Evolutionary conservation across 2,329 filamentous ascomycete species (phyloP), one percentile per base, ranked within the genome.

Genomic region (Didymella pinodella): DNA sequence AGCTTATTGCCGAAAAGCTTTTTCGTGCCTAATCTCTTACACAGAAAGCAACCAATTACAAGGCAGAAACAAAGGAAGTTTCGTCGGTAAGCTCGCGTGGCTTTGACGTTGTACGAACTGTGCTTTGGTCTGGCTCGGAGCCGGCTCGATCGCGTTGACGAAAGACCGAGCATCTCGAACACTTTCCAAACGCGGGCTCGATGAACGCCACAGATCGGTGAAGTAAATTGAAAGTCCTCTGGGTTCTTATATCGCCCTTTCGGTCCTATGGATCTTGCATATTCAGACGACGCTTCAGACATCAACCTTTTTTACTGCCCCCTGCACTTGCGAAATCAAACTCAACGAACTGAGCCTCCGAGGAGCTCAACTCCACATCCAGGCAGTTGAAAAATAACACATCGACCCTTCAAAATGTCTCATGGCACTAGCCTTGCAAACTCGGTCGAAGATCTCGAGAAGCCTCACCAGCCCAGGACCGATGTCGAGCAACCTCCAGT

Each of bases 401-500:
- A n/a, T 28, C 11, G 8, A 38, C 26, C 20, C 20, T 3, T 10
- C 34, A 29, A 16, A 16, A 59, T 59, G 56, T 59, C 56, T 32
- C 50, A 50, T n/a, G 57, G 32, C 36, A 48, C 52, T 43, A 68
- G 60, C 49, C 53, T 60, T n/a, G 55, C 41, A 2, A 49, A 57
- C 10, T 72, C 68, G 14, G 25, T 67, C 11, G 59, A 65, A 22
- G 63, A 67, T 20, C 49, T 58, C 25, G 62, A 69, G 7, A 63
- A 66, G 41, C 31, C 47, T 44, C 18, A 31, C 14, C 22, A 16
- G 5, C 48, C 57, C 25, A 55, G 43, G 11, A 16, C 28, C 28
- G 65, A 67, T 46, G 22, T 67, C 32, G 68, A 70, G 46, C 65
- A 70, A 44, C 50, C 47, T 41, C 43, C 56, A 6, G 36, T 58